Conservation (phyloP, 495 filamentous ascomycete genomes). For the Aspergillus cavernicola region DNA sequence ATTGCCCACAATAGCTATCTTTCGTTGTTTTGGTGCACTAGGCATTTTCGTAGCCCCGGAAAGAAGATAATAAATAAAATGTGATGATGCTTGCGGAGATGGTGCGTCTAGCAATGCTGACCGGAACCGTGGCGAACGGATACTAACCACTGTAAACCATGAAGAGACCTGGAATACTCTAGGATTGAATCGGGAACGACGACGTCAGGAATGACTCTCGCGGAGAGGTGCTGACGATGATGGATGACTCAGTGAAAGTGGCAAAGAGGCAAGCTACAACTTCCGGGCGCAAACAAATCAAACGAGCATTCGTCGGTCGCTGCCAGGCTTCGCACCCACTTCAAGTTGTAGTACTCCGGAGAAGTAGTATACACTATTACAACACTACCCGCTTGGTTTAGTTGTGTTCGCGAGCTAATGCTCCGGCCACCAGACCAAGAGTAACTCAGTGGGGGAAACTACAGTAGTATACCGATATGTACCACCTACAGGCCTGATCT, state of each 20-base stretch:
- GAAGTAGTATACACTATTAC: too few relatives aligned
- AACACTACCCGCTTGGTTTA: too few relatives aligned
- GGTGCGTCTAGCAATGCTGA: background rate
- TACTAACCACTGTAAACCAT: background rate
- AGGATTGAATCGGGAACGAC: background rate
- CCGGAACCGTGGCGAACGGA: background rate
- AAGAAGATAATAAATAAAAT: background rate
- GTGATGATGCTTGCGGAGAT: background rate
- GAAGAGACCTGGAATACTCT: background rate
- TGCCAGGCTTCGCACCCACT: too few relatives aligned
- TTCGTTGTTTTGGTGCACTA: slow-evolving; percentile 84
- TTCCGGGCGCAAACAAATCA: slow-evolving; percentile 19
- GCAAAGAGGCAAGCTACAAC: too few relatives aligned
- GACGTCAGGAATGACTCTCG: slow-evolving; percentile 1
- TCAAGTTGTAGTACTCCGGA: too few relatives aligned
- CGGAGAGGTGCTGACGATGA: background rate
- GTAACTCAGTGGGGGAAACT: too few relatives aligned
- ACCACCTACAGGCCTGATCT: too few relatives aligned
- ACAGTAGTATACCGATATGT: too few relatives aligned
- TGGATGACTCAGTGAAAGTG: slow-evolving; percentile 13
- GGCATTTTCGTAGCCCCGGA: slow-evolving; percentile 54
- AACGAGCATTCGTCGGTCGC: slow-evolving; percentile 1
- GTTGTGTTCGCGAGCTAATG: too few relatives aligned
- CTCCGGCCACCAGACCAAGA: too few relatives aligned
- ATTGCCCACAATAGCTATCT: slow-evolving; percentile 97